phyloP scores from a whole-genome alignment of 768 basidiomycete species.

The Tricholoma hemisulphureum region DNA sequence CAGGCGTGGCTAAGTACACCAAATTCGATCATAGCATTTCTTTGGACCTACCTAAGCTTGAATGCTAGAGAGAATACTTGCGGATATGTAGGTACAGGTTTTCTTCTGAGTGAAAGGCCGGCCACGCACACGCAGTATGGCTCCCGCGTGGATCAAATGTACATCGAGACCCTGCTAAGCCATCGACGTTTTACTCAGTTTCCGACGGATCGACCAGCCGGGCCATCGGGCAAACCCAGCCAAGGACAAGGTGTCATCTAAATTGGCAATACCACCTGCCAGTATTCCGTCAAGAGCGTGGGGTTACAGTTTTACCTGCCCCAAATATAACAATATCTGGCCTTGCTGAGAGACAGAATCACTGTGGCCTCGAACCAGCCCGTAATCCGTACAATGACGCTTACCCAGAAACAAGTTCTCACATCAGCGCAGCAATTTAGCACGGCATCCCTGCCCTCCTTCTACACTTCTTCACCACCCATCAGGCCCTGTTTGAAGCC shows the following conservation, averaged over 20 bases:
- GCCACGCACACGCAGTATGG: neutral
- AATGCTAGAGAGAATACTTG: neutral
- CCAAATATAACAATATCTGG: no score
- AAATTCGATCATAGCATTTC: neutral
- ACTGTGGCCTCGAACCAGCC: neutral
- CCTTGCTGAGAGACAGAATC: neutral
- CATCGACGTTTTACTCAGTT: neutral
- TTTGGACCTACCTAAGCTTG: neutral
- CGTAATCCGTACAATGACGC: neutral
- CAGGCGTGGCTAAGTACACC: no score
- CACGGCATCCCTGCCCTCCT: constrained; percentile 42
- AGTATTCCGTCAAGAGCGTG: neutral
- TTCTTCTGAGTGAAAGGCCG: neutral
- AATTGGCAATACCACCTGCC: neutral
- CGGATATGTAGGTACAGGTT: neutral
- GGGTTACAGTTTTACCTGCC: no score
- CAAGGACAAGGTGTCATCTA: neutral
- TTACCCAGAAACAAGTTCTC: constrained; percentile 35
- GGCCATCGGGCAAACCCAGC: neutral
- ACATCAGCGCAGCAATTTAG: constrained; percentile 49
- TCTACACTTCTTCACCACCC: constrained; percentile 48
- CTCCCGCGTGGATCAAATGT: neutral
- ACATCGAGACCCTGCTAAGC: neutral
- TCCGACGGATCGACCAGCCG: no score
- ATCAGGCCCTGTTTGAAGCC: constrained; percentile 38